Percentiles rank a stretch among this genome's conserved stretches.
These are phyloP conservation scores for Elsinoe fawcettii DNA, from an alignment of 2,329 filamentous ascomycete genomes.

Conservation along the genomic window DNA sequence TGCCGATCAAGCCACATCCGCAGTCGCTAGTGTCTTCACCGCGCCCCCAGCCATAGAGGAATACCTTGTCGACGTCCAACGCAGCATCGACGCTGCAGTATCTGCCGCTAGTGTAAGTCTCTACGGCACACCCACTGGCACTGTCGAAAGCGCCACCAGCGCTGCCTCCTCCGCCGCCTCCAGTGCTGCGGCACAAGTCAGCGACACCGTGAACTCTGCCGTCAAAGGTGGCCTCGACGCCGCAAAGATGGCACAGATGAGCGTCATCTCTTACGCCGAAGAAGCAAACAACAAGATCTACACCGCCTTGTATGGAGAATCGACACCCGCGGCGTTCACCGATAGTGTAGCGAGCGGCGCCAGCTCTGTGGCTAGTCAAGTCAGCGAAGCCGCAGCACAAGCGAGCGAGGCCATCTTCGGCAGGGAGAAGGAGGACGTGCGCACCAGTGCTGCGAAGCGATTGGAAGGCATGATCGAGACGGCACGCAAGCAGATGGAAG, in stretches of 20 bases:
- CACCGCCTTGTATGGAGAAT: constrained; percentile 38
- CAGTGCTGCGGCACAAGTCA: constrained; percentile 25
- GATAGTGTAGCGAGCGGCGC: constrained; percentile 32
- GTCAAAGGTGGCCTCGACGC: constrained; percentile 43
- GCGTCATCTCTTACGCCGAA: constrained; percentile 43
- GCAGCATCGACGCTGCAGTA: constrained; percentile 39
- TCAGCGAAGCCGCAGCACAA: constrained; percentile 32
- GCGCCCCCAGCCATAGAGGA: constrained; percentile 37
- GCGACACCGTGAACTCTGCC: constrained; percentile 42
- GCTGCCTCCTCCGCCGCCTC: constrained; percentile 39
- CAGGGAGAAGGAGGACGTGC: not conserved
- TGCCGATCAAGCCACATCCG: constrained; percentile 50
- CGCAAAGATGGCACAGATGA: constrained; percentile 44
- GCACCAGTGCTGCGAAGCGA: constrained; percentile 2
- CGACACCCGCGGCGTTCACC: constrained; percentile 35
- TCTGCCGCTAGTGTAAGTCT: constrained; percentile 38
- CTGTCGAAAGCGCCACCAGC: constrained; percentile 35
- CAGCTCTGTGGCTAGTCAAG: constrained; percentile 41
- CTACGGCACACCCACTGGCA: constrained; percentile 39
- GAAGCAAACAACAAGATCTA: constrained; percentile 32
- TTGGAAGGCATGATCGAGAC: constrained; percentile 10
- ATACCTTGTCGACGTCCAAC: constrained; percentile 49
- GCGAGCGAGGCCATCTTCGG: constrained; percentile 8
- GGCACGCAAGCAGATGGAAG: constrained; percentile 5
- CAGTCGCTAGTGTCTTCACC: constrained; percentile 42